A percentile compares a stretch with the other conserved stretches of the same genome.
These are phyloP conservation scores for Sphaerostilbella broomeana DNA, from an alignment of 2,329 filamentous ascomycete genomes.

Conservation along the genomic window DNA sequence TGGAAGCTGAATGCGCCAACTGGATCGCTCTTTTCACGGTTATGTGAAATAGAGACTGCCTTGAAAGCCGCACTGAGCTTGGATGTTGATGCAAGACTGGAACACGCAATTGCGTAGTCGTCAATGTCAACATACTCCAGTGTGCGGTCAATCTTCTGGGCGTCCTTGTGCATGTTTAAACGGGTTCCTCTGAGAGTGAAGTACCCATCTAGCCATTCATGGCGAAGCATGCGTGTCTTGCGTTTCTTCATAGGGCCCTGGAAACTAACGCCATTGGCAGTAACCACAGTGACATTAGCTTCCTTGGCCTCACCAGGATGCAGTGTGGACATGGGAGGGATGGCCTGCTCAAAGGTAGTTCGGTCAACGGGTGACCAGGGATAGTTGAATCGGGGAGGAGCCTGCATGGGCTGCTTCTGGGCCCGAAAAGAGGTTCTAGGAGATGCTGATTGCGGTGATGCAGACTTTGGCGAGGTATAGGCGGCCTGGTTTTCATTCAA, in stretches of 20 bases:
- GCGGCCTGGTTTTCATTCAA: slow-evolving; percentile 57
- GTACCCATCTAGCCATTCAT: slow-evolving; percentile 91
- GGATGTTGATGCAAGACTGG: slow-evolving; percentile 63
- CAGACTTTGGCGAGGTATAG: slow-evolving; percentile 27
- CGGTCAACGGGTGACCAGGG: slow-evolving; percentile 49
- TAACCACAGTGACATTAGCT: slow-evolving; percentile 26
- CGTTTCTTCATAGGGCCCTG: slow-evolving; percentile 93
- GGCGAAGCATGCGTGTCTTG: slow-evolving; percentile 78
- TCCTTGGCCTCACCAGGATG: slow-evolving; percentile 20
- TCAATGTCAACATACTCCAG: slow-evolving; percentile 81
- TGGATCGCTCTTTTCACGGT: slow-evolving; percentile 47
- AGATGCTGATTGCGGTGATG: slow-evolving; percentile 30
- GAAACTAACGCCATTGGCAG: slow-evolving; percentile 54
- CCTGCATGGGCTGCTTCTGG: slow-evolving; percentile 37
- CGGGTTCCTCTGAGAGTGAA: slow-evolving; percentile 75
- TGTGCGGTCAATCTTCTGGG: slow-evolving; percentile 44
- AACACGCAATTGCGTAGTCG: slow-evolving; percentile 83
- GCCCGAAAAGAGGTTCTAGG: slow-evolving; percentile 29
- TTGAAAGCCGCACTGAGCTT: slow-evolving; percentile 88
- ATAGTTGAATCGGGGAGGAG: slow-evolving; percentile 49
- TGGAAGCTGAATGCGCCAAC: slow-evolving; percentile 75
- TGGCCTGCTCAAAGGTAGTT: slow-evolving; percentile 38
- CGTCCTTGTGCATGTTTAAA: slow-evolving; percentile 68
- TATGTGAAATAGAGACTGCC: slow-evolving; percentile 59
- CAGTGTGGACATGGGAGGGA: slow-evolving; percentile 31